Evolutionary conservation across 2,329 filamentous ascomycete genomes (phyloP).

Genomic region (Pseudogymnoascus sp.): DNA sequence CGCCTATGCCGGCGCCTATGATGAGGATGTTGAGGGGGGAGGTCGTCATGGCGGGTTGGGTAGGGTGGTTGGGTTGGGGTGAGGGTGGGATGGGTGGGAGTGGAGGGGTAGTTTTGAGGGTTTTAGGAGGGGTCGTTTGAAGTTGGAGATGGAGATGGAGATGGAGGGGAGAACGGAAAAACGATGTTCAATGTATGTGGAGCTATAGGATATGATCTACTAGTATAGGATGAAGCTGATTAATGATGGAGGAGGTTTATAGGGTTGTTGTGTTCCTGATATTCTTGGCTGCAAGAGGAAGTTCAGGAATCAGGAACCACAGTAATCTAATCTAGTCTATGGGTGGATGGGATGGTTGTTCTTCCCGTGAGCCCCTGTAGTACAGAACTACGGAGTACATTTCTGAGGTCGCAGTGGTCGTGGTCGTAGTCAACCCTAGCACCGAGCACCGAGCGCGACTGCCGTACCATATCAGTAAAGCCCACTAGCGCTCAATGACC

Average conservation of each 20-base stretch:
- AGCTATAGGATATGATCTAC: not conserved
- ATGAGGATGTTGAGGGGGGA: slow-evolving; percentile 19
- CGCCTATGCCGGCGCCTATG: slow-evolving; percentile 29
- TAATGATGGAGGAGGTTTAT: not conserved
- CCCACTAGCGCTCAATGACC: not conserved
- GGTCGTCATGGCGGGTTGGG: slow-evolving; percentile 11
- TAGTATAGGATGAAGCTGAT: not conserved
- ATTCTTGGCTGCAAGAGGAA: not conserved
- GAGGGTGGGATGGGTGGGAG: not conserved
- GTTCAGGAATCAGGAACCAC: not conserved
- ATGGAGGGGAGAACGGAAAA: not conserved
- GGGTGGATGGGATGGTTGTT: not conserved
- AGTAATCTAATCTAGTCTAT: not conserved
- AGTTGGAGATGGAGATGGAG: not conserved
- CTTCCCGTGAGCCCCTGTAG: not conserved
- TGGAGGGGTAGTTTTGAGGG: not conserved
- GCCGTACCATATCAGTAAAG: not conserved
- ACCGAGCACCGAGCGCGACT: not conserved
- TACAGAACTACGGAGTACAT: too few species aligned
- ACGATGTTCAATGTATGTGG: not conserved
- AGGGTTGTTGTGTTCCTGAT: not conserved
- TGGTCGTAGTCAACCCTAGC: too few species aligned
- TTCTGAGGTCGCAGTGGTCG: too few species aligned
- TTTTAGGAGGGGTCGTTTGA: not conserved
- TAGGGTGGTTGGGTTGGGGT: not conserved